These are phyloP conservation scores for Brassica balearica DNA, from an alignment of 441 rosid species.

Conservation along the genomic window DNA sequence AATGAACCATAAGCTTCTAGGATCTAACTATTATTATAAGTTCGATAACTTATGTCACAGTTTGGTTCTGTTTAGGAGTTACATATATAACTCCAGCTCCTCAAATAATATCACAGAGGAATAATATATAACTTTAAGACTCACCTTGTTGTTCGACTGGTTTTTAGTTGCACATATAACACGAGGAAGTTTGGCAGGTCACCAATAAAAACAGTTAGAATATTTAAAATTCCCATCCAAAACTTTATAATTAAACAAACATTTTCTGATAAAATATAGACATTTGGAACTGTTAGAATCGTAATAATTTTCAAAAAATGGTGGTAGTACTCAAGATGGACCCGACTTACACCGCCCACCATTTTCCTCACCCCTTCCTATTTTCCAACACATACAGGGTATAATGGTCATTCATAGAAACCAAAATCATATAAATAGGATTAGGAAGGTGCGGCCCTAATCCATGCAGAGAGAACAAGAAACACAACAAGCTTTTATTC, in stretches of 20 bases:
- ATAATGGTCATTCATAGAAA: background rate
- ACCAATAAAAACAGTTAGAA: constrained; percentile 27
- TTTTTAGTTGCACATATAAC: constrained; percentile 28
- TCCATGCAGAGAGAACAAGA: constrained; percentile 33
- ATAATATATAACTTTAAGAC: background rate
- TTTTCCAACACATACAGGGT: constrained; percentile 2
- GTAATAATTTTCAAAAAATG: constrained; percentile 27
- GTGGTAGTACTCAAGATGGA: constrained; percentile 37
- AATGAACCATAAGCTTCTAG: background rate
- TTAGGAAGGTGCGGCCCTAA: constrained; percentile 17
- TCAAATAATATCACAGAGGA: background rate
- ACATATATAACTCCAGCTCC: background rate
- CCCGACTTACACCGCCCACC: constrained; percentile 11
- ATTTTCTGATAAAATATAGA: background rate
- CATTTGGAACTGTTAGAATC: background rate
- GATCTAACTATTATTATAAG: background rate
- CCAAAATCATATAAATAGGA: constrained; percentile 21
- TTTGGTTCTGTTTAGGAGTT: background rate
- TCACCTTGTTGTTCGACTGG: constrained; percentile 1
- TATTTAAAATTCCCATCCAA: constrained; percentile 4
- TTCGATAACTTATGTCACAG: background rate
- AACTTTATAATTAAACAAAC: background rate
- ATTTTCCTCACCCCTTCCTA: constrained; percentile 33
- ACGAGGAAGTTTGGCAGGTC: constrained; percentile 41
- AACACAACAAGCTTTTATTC: constrained; percentile 16